Conservation (phyloP, 345 rosid genomes). For the Brassica rapa region DNA sequence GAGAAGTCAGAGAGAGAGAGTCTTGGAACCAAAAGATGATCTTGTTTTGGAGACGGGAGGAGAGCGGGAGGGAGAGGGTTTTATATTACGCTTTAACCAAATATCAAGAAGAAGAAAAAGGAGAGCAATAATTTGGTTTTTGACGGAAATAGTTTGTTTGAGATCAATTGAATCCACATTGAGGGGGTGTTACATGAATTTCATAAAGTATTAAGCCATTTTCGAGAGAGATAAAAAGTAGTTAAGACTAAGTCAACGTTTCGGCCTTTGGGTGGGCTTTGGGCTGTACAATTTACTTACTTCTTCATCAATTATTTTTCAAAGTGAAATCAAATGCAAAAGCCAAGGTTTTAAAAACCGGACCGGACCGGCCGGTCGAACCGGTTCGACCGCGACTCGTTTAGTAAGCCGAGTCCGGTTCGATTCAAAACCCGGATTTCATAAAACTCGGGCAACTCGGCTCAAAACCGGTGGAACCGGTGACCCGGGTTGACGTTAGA, state of each 20-base stretch:
- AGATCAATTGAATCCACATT: neutral
- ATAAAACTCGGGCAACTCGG: too few species aligned
- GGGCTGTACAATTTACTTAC: too few species aligned
- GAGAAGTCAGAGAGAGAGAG: neutral
- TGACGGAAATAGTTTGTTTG: neutral
- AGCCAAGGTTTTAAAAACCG: too few species aligned
- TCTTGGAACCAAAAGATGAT: neutral
- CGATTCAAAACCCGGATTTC: too few species aligned
- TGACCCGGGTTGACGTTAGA: too few species aligned
- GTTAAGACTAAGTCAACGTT: neutral
- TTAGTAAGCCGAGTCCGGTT: too few species aligned
- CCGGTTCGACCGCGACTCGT: too few species aligned
- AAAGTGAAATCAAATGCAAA: neutral
- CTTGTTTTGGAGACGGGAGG: neutral
- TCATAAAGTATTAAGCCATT: neutral
- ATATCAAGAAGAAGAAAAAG: neutral
- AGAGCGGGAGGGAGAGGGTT: neutral
- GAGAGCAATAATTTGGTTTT: neutral
- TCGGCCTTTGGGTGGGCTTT: neutral
- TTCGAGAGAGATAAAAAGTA: neutral
- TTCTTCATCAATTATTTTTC: neutral
- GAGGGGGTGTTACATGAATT: neutral
- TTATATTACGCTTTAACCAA: neutral
- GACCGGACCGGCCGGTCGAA: too few species aligned
- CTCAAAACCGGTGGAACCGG: too few species aligned